Evolutionary conservation across 1,284 basidiomycete species (phyloP).

Genomic region (Fistulinella staudtii): DNA sequence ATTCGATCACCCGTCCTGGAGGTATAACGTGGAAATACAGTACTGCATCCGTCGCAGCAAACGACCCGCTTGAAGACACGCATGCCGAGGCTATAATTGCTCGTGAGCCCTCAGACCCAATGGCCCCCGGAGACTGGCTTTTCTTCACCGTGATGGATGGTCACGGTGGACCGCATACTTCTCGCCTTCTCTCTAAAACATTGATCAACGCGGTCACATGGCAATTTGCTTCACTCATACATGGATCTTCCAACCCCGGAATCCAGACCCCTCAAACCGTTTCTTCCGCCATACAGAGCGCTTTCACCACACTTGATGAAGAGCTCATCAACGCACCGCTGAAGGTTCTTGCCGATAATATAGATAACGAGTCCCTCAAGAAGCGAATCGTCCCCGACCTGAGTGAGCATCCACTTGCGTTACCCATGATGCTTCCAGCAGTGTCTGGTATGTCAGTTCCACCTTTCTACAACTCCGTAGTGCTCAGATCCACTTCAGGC

Average conservation of each 20-base stretch:
- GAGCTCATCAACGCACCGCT: constrained; percentile 79
- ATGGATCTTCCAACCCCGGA: constrained; percentile 32
- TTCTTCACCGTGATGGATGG: constrained; percentile 94
- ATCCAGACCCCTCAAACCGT: constrained; percentile 58
- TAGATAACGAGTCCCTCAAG: constrained; percentile 49
- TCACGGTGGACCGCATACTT: constrained; percentile 80
- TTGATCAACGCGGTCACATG: constrained; percentile 86
- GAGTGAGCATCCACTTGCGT: constrained; percentile 64
- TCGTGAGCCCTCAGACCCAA: constrained; percentile 53
- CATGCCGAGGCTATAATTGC: constrained; percentile 69
- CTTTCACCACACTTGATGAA: constrained; percentile 75
- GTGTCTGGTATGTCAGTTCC: constrained; percentile 49
- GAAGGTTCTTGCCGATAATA: constrained; percentile 59
- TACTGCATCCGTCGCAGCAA: constrained; percentile 77
- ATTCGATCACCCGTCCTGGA: constrained; percentile 44
- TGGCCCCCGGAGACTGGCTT: constrained; percentile 65
- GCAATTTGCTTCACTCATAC: constrained; percentile 60
- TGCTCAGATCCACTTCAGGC: constrained; percentile 42
- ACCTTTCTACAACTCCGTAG: neutral
- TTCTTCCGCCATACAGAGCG: constrained; percentile 69
- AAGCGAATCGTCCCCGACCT: constrained; percentile 60
- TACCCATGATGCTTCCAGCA: constrained; percentile 75
- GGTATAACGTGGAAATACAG: constrained; percentile 69
- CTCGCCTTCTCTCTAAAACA: constrained; percentile 77
- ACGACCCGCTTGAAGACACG: constrained; percentile 90